phyloP scores from a whole-genome alignment of 2,329 filamentous ascomycete species.

The Penicillium sp. region DNA sequence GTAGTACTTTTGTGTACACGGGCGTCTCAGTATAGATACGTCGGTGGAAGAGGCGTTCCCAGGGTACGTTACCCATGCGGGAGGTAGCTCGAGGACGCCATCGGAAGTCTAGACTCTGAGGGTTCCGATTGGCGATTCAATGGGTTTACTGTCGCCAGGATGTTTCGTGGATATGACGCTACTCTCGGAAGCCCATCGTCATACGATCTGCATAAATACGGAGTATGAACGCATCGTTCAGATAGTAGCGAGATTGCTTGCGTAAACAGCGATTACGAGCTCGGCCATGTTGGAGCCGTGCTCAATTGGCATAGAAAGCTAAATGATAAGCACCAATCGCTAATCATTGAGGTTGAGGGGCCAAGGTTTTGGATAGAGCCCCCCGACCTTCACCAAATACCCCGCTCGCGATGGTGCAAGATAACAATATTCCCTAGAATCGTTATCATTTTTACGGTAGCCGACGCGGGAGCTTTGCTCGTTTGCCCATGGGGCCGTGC shows the following conservation, averaged over 20 bases:
- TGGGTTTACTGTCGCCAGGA: background rate
- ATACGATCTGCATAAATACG: background rate
- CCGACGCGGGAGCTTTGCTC: background rate
- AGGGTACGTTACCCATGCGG: background rate
- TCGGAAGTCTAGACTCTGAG: background rate
- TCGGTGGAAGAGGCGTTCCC: background rate
- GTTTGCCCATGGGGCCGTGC: slow-evolving; percentile 15
- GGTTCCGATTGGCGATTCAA: background rate
- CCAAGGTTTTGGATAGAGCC: background rate
- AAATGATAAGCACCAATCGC: background rate
- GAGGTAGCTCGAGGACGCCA: background rate
- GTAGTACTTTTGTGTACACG: background rate
- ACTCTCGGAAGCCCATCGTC: background rate
- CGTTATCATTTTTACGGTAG: background rate
- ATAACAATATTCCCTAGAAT: background rate
- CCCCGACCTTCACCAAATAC: background rate
- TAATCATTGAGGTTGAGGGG: background rate
- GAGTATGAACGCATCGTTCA: background rate
- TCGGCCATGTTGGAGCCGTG: background rate
- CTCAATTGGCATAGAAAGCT: background rate
- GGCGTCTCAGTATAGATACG: background rate
- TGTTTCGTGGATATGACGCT: background rate
- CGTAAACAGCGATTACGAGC: background rate
- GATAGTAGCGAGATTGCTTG: background rate
- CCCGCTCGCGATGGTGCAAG: background rate